A percentile compares a stretch with the other conserved stretches of the same genome.
Conservation (phyloP, 225 moss, liverwort and hornwort species). For the Marchantia paleacea region DNA sequence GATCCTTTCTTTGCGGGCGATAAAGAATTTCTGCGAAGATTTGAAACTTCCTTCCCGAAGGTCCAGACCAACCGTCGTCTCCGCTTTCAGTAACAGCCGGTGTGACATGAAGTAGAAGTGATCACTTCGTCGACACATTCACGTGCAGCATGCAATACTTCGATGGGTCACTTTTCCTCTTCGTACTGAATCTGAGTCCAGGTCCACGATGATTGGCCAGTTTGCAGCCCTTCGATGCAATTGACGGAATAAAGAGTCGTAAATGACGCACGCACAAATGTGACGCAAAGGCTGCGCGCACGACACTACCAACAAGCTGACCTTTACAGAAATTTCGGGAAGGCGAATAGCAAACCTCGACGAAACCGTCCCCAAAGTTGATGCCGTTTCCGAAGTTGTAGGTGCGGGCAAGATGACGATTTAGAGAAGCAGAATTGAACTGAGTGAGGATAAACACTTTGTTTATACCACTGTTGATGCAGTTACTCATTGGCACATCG, state of each 20-base stretch:
- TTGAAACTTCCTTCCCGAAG: neutral
- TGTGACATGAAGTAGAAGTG: neutral
- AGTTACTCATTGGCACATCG: conserved; percentile 37
- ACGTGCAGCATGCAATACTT: neutral
- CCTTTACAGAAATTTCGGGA: neutral
- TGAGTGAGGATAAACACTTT: conserved; percentile 35
- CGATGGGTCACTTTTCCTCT: neutral
- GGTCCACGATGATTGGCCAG: neutral
- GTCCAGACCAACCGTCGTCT: neutral
- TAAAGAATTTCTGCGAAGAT: neutral
- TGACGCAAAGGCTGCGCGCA: neutral
- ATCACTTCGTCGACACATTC: neutral
- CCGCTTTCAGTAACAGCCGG: neutral
- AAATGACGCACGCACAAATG: neutral
- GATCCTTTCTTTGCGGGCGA: neutral
- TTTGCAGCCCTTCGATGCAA: neutral
- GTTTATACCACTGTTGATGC: conserved; percentile 36
- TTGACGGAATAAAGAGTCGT: neutral
- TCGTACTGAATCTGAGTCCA: neutral
- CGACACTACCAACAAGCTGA: neutral
- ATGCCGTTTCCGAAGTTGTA: conserved; percentile 35
- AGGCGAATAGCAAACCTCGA: conserved; percentile 17
- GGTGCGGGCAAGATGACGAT: conserved; percentile 35
- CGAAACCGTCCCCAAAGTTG: conserved; percentile 34
- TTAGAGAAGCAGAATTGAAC: conserved; percentile 34